These are phyloP conservation scores for Solanum dulcamara DNA, from an alignment of 257 asterid genomes.

Conservation along the genomic window DNA sequence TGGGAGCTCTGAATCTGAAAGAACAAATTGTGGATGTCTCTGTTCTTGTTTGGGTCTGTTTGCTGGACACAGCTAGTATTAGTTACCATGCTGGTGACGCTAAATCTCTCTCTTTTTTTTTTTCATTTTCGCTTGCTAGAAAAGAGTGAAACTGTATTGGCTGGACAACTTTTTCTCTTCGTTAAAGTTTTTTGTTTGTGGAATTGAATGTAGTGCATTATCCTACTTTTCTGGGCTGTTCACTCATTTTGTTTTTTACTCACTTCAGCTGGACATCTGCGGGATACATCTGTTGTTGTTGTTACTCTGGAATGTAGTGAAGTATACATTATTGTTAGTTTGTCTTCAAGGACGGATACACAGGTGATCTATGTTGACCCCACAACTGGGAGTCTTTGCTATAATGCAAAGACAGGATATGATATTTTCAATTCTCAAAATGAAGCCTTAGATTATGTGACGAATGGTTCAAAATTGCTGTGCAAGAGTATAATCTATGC, in stretches of 20 bases:
- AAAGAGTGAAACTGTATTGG: neutral
- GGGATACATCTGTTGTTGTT: conserved; percentile 78
- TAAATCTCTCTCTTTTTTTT: neutral
- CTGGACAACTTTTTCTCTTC: neutral
- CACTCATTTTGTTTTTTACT: neutral
- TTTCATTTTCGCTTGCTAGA: neutral
- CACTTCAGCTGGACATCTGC: conserved; percentile 30
- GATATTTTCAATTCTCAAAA: conserved; percentile 76
- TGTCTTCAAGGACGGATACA: conserved; percentile 69
- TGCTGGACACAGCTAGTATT: neutral
- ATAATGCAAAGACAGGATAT: conserved; percentile 54
- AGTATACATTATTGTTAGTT: conserved; percentile 72
- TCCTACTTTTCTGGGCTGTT: neutral
- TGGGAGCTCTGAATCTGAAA: neutral
- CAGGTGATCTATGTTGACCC: conserved; percentile 98
- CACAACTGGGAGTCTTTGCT: conserved; percentile 75
- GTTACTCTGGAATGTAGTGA: conserved; percentile 81
- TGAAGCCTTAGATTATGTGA: conserved; percentile 66
- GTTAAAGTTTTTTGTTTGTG: neutral
- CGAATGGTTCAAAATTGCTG: conserved; percentile 64
- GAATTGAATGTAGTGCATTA: neutral
- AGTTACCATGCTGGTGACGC: neutral
- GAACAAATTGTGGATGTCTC: neutral
- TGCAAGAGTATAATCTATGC: conserved; percentile 68
- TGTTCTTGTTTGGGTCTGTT: neutral